Conservation (phyloP, 2,329 filamentous ascomycete genomes). For the Cladosporium austrohemisphaericum region DNA sequence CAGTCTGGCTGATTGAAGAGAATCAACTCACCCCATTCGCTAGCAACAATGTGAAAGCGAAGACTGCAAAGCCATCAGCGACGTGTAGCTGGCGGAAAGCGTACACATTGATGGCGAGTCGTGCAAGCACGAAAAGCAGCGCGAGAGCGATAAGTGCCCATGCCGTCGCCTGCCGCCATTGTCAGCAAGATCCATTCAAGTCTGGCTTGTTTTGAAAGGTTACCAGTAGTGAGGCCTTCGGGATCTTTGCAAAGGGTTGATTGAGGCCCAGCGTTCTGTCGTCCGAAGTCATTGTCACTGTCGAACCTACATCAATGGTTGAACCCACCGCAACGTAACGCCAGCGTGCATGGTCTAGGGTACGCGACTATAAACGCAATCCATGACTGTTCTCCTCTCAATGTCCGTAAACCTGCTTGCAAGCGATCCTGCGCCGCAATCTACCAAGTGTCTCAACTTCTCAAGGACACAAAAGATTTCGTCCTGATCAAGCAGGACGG, state of each 20-base stretch:
- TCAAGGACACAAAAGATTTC: too few species aligned
- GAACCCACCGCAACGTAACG: too few species aligned
- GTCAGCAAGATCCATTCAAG: background rate
- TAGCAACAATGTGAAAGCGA: constrained; percentile 8
- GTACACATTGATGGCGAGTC: constrained; percentile 12
- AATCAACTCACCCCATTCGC: constrained; percentile 1
- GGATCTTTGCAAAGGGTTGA: background rate
- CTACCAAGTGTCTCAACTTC: too few species aligned
- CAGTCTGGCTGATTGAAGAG: background rate
- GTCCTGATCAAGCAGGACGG: background rate
- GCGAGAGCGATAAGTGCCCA: background rate
- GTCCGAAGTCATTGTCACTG: background rate
- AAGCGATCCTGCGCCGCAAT: background rate
- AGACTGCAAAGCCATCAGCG: constrained; percentile 16
- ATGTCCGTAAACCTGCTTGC: background rate
- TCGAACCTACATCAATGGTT: too few species aligned
- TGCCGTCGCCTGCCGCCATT: too few species aligned
- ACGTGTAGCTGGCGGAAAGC: constrained; percentile 11
- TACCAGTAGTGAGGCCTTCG: background rate
- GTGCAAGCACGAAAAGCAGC: background rate
- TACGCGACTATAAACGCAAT: background rate
- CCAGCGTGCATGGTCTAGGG: too few species aligned
- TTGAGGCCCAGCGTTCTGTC: background rate
- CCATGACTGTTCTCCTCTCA: background rate
- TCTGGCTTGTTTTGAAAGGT: background rate